These are phyloP conservation scores for Porodaedalea pini DNA, from an alignment of 1,284 basidiomycete genomes.

Conservation along the genomic window DNA sequence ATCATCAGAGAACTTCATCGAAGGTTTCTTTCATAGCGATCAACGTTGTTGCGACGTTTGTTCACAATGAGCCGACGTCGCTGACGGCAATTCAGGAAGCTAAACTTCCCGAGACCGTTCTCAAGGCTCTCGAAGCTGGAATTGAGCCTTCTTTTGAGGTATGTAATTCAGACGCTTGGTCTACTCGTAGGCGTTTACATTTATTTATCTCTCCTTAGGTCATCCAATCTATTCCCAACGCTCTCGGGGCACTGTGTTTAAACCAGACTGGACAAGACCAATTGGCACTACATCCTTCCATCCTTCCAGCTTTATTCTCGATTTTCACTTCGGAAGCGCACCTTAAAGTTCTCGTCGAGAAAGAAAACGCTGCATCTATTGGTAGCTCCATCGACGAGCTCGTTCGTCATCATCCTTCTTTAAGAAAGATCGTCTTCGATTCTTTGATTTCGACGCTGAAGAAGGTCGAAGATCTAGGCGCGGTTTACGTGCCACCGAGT, in stretches of 20 bases:
- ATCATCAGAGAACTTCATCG: neutral
- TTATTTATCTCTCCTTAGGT: conserved; percentile 49
- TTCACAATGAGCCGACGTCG: conserved; percentile 98
- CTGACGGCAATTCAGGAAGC: conserved; percentile 90
- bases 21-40: conserved; percentile 57
- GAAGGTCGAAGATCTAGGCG: conserved; percentile 72
- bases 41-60: conserved; percentile 96
- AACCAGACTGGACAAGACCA: conserved; percentile 89
- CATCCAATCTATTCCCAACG: conserved; percentile 89
- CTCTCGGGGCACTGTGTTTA: conserved; percentile 94
- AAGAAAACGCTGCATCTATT: conserved; percentile 87
- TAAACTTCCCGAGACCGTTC: conserved; percentile 87
- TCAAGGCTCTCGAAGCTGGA: conserved; percentile 77
- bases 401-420: conserved; percentile 89
- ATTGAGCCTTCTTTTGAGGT: conserved; percentile 89
- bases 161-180: conserved; percentile 21
- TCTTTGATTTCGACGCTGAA: conserved; percentile 67
- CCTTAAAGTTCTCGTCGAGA: conserved; percentile 85
- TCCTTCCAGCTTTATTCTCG: conserved; percentile 82
- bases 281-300: conserved; percentile 68
- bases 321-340: conserved; percentile 86
- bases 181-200: neutral
- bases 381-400: conserved; percentile 94
- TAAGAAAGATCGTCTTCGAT: conserved; percentile 80
- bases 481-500: conserved; percentile 50